Evolutionary conservation across 139 green algal species (phyloP).

Genomic region (Closterium sp.): DNA sequence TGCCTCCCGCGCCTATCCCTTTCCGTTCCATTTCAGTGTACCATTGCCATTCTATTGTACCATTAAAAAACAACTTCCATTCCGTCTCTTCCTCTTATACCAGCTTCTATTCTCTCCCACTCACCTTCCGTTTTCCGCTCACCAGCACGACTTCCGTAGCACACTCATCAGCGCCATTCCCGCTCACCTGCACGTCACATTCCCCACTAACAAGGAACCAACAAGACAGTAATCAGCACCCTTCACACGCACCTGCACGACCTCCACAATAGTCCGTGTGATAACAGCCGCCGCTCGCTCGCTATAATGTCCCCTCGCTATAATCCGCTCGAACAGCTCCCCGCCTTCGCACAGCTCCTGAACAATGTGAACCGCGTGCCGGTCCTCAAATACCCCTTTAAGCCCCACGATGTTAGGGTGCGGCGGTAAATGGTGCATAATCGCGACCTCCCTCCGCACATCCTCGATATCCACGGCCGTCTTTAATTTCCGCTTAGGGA

Average conservation of each 20-base stretch:
- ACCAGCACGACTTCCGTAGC: too few species aligned
- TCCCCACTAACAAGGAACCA: too few species aligned
- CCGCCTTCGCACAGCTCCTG: constrained; percentile 91
- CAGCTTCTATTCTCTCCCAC: too few species aligned
- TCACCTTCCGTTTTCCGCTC: too few species aligned
- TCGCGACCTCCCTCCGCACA: constrained; percentile 89
- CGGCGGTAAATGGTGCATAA: constrained; percentile 86
- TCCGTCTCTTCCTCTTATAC: too few species aligned
- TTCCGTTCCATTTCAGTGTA: not conserved
- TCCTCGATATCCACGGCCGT: constrained; percentile 89
- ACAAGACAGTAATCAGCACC: not conserved
- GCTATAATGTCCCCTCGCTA: constrained; percentile 44
- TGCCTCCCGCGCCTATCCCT: not conserved
- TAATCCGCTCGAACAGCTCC: constrained; percentile 91
- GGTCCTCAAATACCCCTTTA: constrained; percentile 50
- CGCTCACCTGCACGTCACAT: too few species aligned
- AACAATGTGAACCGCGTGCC: constrained; percentile 51
- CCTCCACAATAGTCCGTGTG: constrained; percentile 83
- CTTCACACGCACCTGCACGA: constrained; percentile 64
- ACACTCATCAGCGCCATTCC: too few species aligned
- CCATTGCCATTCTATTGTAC: not conserved
- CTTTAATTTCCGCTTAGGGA: constrained; percentile 88
- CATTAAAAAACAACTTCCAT: too few species aligned
- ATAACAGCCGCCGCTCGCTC: constrained; percentile 82
- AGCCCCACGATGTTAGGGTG: constrained; percentile 79